Evolutionary conservation across 768 basidiomycete species (phyloP).

Genomic region (Hericium coralloides): DNA sequence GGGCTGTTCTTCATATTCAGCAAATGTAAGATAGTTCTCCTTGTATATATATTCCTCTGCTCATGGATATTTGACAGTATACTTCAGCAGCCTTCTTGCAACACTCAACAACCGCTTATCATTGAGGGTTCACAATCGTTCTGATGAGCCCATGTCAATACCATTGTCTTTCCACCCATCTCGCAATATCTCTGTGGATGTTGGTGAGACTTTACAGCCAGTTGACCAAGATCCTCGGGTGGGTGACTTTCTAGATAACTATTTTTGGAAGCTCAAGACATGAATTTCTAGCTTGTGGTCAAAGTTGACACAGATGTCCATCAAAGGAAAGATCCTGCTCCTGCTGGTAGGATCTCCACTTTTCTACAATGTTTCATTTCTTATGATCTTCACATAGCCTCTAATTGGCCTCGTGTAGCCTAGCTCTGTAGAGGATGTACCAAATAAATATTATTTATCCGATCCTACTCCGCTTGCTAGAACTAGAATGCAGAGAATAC

Average conservation of each 20-base stretch:
- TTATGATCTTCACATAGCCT: neutral
- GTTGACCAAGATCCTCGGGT: neutral
- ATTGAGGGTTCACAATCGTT: neutral
- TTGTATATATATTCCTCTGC: neutral
- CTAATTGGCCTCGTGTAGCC: neutral
- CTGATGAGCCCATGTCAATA: neutral
- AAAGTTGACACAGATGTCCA: neutral
- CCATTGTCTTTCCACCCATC: neutral
- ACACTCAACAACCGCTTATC: neutral
- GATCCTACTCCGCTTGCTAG: neutral
- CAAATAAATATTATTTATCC: neutral
- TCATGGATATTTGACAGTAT: neutral
- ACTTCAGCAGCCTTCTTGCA: neutral
- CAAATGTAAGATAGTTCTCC: neutral
- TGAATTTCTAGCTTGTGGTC: neutral
- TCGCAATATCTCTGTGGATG: neutral
- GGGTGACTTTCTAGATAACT: neutral
- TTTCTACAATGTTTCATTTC: neutral
- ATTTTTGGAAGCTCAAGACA: neutral
- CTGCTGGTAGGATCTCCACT: neutral
- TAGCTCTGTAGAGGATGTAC: neutral
- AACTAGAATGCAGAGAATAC: neutral
- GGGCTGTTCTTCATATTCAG: neutral
- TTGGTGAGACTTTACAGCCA: no score
- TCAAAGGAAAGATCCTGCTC: neutral